phyloP scores from a whole-genome alignment of 352 stramenopile species.

The Globisporangium emineosum region DNA sequence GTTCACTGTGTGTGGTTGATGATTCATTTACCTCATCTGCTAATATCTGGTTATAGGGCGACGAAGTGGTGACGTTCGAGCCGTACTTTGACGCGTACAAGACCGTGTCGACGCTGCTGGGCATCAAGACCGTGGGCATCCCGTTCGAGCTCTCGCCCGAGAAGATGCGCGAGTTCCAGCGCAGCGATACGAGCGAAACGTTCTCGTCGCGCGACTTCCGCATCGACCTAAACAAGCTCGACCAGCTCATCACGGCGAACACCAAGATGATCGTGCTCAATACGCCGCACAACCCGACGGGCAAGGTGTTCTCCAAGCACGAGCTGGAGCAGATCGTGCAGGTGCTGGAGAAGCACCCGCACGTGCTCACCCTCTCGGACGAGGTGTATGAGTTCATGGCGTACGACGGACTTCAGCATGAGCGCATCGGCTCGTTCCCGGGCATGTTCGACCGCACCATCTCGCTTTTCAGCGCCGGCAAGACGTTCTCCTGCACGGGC shows the following conservation, averaged over 20 bases:
- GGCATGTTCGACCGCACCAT: constrained; percentile 88
- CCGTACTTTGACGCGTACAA: constrained; percentile 91
- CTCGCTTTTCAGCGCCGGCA: constrained; percentile 92
- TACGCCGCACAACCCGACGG: constrained; percentile 98
- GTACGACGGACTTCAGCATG: constrained; percentile 70
- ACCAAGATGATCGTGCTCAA: constrained; percentile 98
- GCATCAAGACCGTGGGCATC: constrained; percentile 69
- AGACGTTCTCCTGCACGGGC: constrained; percentile 93
- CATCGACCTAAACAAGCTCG: constrained; percentile 85
- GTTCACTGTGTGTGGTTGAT: background rate
- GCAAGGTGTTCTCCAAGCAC: constrained; percentile 94
- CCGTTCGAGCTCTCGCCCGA: constrained; percentile 53
- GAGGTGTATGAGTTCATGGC: constrained; percentile 99
- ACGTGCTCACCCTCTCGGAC: constrained; percentile 94
- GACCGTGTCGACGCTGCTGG: constrained; percentile 80
- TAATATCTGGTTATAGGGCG: constrained; percentile 31
- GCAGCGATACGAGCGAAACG: constrained; percentile 16
- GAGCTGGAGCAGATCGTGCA: constrained; percentile 93
- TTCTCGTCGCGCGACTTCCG: constrained; percentile 78
- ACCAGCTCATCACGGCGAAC: constrained; percentile 81
- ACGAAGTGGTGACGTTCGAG: constrained; percentile 87
- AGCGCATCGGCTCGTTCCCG: constrained; percentile 73
- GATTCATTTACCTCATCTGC: background rate
- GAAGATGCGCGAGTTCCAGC: constrained; percentile 46
- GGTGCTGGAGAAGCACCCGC: constrained; percentile 79